Base-by-base conservation (phyloP, 495 filamentous ascomycete species). In the Penicillium turbatum region DNA sequence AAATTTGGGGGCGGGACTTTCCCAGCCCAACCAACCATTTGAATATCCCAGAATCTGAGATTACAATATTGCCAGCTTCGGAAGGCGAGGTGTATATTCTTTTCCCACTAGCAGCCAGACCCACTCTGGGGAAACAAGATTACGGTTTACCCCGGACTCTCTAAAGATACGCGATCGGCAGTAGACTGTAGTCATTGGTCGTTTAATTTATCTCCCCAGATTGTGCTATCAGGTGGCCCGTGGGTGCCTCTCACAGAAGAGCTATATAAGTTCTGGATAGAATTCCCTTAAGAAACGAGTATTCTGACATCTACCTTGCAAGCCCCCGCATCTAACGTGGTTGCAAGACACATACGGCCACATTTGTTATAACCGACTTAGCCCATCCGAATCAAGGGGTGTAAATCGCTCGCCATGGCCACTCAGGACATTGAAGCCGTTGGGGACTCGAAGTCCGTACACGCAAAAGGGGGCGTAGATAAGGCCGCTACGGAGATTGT, bases 71-170 rank as follows among this genome's bases (percentile, higher is more conserved):
- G 21, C 39, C 39, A 27, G 19, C 21, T n/a, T 41, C 39, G 39
- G 39, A 26, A 41, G 39, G 39, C 21, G 39, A 27, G 39, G 9
- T 21, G 13, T 12, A 7, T 10, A 6, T 12, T 19, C 8, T 38
- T 37, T 15, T 9, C 31, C 9, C 38, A 11, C 38, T 41, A 41
- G 7, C 3, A 2, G 2, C 38, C 38, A 6, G 38, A n/a, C 38
- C 38, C 38, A 41, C 38, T 41, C 39, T 19, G 39, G 39, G 39
- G 39, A 41, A 41, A 40, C 38, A 26, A 24, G 21, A 41, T 41
- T 27, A 26, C 21, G 5, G 16, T 24, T 41, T 27, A 41, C 39
- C 39, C 39, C 39, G 8, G 39, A 41, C 11, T 41, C 19, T 16
- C n/a, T n/a, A 26, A 21, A 41, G 38, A 41, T 41, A 41, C 39